These are phyloP conservation scores for Exophiala mesophila DNA, from an alignment of 2,329 filamentous ascomycete species.

Conservation along the genomic window DNA sequence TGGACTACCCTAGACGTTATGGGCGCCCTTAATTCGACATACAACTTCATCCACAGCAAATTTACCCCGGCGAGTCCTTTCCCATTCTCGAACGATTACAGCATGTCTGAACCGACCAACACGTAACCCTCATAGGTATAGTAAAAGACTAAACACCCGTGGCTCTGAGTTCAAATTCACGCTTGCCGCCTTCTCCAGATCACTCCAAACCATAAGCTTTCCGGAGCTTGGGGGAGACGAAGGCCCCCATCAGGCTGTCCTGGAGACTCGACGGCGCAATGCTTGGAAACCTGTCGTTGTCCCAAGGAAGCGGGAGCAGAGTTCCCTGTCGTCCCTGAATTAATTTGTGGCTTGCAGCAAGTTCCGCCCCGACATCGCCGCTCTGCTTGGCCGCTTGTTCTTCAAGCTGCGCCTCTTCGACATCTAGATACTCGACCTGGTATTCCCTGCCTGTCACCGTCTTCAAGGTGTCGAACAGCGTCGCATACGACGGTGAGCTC, in stretches of 20 bases:
- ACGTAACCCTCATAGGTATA: too few species aligned
- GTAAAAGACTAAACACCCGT: too few species aligned
- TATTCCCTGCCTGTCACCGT: slow-evolving; percentile 10
- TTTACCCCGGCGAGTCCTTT: too few species aligned
- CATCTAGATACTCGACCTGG: slow-evolving; percentile 8
- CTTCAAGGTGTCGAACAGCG: slow-evolving; percentile 9
- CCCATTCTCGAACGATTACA: too few species aligned
- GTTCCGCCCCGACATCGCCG: slow-evolving; percentile 12
- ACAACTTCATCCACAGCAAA: too few species aligned
- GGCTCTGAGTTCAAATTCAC: too few species aligned
- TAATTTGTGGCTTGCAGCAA: slow-evolving; percentile 13
- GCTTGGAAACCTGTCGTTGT: slow-evolving; percentile 10
- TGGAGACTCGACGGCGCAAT: slow-evolving; percentile 3
- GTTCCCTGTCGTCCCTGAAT: slow-evolving; percentile 12
- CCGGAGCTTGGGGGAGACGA: slow-evolving; percentile 3
- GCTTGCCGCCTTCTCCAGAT: too few species aligned
- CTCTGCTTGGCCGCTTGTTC: slow-evolving; percentile 6
- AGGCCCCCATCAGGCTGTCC: slow-evolving; percentile 5
- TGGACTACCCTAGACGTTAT: too few species aligned
- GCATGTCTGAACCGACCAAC: too few species aligned
- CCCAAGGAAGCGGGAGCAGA: slow-evolving; percentile 7
- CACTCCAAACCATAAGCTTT: slow-evolving; percentile 24
- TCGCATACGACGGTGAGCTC: slow-evolving; percentile 5
- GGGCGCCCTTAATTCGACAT: too few species aligned
- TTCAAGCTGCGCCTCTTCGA: slow-evolving; percentile 11